Evolutionary conservation across 2,329 filamentous ascomycete genomes (phyloP), one percentile per base, ranked within the genome.

Genomic region (Leptographium radiaticola): DNA sequence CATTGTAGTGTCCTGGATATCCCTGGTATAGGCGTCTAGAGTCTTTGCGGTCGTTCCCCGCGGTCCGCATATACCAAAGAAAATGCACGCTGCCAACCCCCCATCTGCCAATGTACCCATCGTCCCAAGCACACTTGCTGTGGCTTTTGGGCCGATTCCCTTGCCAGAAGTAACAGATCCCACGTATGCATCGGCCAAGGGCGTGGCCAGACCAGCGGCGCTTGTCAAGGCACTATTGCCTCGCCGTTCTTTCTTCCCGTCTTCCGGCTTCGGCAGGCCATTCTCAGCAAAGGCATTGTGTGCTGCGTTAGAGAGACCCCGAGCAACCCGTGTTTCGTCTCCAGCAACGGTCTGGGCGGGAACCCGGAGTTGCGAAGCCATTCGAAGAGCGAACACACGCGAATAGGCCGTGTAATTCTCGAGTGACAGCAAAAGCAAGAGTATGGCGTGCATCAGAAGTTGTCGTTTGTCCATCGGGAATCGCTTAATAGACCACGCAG

Each of bases 61-160:
- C 1, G 84, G 83, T 45, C 87, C 87, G 64, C 94, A 95, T n/a
- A 93, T 87, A 10, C 93, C 93, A 63, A 97, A 96, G 42, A 97
- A 71, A 40, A 86, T 81, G 16, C 90, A 91, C 34, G 95, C 84
- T 44, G 89, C 73, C 16, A 93, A 78, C 6, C 84, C 80, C 57
- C 86, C 93, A 40, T 90, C 84, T 2, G 89, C 86, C 63, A 96
- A 74, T 18, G 84, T 78, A 13, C 90, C 91, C 1, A 97, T 75
- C 18, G 83, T 77, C 12, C 90, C 91, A 0, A 97, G 72, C 52
- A 95, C 81, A 1, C 82, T 82, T 20, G 89, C 88, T 12, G 88
- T 85, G 25, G 84, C 82, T 2, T 83, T 83, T 1, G 83, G 77
- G 18, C 84, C 83, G 1, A 96, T 74, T 2, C 88, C 88, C 12